Evolutionary conservation across 495 filamentous ascomycete species (phyloP).

Genomic region (Staphylotrichum tortipilum): DNA sequence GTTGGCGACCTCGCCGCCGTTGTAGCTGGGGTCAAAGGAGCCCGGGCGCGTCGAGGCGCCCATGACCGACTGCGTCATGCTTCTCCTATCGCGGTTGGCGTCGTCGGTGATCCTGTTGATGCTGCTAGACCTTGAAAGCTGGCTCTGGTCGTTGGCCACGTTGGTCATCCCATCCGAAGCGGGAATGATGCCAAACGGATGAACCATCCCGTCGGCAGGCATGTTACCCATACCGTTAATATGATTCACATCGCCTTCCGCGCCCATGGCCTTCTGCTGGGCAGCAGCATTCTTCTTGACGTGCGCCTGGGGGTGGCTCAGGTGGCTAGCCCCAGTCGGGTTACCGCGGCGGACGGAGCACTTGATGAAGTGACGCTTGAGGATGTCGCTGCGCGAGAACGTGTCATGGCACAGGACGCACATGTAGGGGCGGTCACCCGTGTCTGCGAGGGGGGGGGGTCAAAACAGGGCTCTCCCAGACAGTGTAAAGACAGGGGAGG

Average conservation of each 20-base stretch:
- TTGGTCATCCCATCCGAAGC: conserved; percentile 40
- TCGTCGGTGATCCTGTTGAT: conserved; percentile 44
- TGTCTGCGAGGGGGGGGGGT: conserved; percentile 50
- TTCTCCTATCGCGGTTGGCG: conserved; percentile 43
- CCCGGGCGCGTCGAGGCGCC: conserved; percentile 27
- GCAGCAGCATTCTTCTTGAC: conserved; percentile 60
- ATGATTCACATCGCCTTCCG: conserved; percentile 41
- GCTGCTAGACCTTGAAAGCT: conserved; percentile 50
- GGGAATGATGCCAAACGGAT: conserved; percentile 40
- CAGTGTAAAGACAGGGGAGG: conserved; percentile 8
- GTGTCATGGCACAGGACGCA: conserved; percentile 95
- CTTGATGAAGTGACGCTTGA: conserved; percentile 98
- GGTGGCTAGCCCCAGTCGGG: conserved; percentile 82
- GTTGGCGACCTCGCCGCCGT: conserved; percentile 41
- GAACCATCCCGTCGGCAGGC: conserved; percentile 41
- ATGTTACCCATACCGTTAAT: conserved; percentile 46
- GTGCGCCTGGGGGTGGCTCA: conserved; percentile 84
- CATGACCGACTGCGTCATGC: conserved; percentile 41
- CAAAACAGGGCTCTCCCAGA: conserved; percentile 16
- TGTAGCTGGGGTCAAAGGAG: conserved; percentile 42
- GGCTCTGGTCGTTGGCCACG: conserved; percentile 45
- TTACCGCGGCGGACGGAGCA: conserved; percentile 93
- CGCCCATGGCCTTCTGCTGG: conserved; percentile 46
- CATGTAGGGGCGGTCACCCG: conserved; percentile 93
- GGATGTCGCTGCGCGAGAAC: conserved; percentile 96